Evolutionary conservation across 208 protist genomes (phyloP).

Genomic region (Trichomonas gallinae): DNA sequence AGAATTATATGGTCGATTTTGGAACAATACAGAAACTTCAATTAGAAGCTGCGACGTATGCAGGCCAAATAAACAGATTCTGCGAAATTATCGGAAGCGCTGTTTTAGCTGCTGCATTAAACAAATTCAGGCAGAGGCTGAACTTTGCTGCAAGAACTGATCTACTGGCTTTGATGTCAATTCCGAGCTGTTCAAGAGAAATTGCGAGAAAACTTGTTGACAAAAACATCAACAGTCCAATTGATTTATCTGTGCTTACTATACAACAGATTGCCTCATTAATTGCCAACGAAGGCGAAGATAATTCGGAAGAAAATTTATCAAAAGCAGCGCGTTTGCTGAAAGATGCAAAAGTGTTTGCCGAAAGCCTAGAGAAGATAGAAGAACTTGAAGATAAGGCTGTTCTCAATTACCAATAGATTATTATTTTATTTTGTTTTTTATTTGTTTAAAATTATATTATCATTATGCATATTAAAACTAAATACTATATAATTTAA

Average conservation of each 20-base stretch:
- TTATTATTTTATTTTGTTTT: not conserved
- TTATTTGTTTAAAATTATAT: not conserved
- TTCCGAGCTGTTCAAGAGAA: not conserved
- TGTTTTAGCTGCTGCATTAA: not conserved
- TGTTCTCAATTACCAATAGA: not conserved
- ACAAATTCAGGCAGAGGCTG: not conserved
- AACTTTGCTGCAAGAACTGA: constrained; percentile 20
- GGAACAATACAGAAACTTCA: not conserved
- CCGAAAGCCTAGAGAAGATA: not conserved
- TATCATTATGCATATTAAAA: not conserved
- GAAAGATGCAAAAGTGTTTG: not conserved
- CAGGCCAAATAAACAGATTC: not conserved
- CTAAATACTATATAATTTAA: not conserved
- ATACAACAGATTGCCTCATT: not conserved
- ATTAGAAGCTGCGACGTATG: not conserved
- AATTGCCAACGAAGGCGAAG: not conserved
- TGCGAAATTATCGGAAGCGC: not conserved
- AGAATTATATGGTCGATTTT: not conserved
- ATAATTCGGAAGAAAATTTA: not conserved
- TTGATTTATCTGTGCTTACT: not conserved
- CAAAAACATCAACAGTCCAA: not conserved
- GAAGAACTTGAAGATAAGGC: not conserved
- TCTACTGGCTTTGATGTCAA: not conserved
- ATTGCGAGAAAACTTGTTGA: not conserved
- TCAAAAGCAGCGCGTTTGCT: not conserved